phyloP scores from a whole-genome alignment of 805 yeast species.

The Metschnikowia shivogae region DNA sequence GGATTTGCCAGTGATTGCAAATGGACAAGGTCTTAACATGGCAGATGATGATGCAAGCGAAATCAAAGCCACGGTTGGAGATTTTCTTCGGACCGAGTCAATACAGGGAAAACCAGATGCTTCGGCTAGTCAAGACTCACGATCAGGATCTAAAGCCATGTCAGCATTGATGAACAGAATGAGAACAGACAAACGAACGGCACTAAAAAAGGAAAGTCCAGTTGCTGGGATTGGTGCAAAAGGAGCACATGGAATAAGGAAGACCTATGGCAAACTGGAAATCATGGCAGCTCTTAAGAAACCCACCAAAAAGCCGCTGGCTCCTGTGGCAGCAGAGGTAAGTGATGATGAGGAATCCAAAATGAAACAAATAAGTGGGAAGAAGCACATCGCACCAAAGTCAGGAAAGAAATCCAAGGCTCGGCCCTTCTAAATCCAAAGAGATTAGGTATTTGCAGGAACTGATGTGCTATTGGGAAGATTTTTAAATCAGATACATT shows the following conservation, averaged over 20 bases:
- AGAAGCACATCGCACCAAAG: constrained; percentile 6
- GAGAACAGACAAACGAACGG: constrained; percentile 24
- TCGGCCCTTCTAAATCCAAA: constrained; percentile 14
- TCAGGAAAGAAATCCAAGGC: constrained; percentile 15
- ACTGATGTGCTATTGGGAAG: not conserved
- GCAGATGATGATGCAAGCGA: constrained; percentile 10
- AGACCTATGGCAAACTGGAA: constrained; percentile 5
- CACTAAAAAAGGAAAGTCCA: constrained; percentile 5
- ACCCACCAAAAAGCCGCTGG: not conserved
- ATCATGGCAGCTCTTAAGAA: constrained; percentile 8
- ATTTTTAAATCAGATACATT: too few species aligned
- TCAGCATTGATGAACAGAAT: constrained; percentile 35
- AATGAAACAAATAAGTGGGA: constrained; percentile 11
- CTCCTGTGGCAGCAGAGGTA: constrained; percentile 1
- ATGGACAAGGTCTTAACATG: constrained; percentile 27
- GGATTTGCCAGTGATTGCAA: constrained; percentile 33
- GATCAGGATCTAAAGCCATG: constrained; percentile 32
- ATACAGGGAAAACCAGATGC: constrained; percentile 4
- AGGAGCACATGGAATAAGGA: not conserved
- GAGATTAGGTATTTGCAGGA: not conserved
- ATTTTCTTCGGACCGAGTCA: constrained; percentile 21
- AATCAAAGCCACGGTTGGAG: constrained; percentile 21
- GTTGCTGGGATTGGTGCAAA: not conserved
- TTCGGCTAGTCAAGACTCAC: constrained; percentile 7
- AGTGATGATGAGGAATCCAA: constrained; percentile 18